A percentile compares a stretch with the other conserved stretches of the same genome.
Evolutionary conservation across 345 rosid species (phyloP).

Genomic region (Dimocarpus longan): DNA sequence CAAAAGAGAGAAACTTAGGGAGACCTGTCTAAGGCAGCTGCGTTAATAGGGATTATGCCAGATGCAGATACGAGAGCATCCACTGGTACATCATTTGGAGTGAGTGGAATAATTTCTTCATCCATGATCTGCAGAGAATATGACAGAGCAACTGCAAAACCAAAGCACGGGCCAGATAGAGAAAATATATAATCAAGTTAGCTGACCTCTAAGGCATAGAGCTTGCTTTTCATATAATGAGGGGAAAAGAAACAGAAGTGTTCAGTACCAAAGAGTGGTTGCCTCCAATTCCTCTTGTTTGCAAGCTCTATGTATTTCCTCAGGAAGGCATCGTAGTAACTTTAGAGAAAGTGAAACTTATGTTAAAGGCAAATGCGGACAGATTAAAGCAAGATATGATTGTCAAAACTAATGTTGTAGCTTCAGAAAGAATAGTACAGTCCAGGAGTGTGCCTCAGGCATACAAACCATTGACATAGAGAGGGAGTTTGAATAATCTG

Average conservation of each 20-base stretch:
- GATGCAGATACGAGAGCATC: conserved; percentile 83
- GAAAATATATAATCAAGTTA: not conserved
- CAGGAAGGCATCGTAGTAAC: conserved; percentile 87
- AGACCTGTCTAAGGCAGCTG: conserved; percentile 66
- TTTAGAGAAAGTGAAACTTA: conserved; percentile 29
- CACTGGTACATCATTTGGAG: conserved; percentile 59
- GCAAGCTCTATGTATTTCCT: conserved; percentile 72
- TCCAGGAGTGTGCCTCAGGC: not conserved
- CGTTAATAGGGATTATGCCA: conserved; percentile 63
- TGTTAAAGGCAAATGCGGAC: conserved; percentile 24
- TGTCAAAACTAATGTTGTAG: not conserved
- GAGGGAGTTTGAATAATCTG: not conserved
- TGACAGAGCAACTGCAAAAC: conserved; percentile 80
- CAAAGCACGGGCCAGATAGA: not conserved
- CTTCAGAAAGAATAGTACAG: not conserved
- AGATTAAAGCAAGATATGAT: conserved; percentile 3
- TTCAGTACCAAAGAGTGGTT: conserved; percentile 69
- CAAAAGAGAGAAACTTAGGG: not conserved
- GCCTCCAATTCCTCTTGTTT: conserved; percentile 64
- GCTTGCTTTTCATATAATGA: conserved; percentile 2
- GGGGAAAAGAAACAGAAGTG: conserved; percentile 5
- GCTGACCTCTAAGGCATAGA: not conserved
- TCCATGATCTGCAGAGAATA: conserved; percentile 84
- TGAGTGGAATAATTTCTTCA: conserved; percentile 63
- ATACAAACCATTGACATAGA: not conserved